These are phyloP conservation scores for Lactifluus hygrophoroides DNA, from an alignment of 768 basidiomycete species.

Conservation along the genomic window DNA sequence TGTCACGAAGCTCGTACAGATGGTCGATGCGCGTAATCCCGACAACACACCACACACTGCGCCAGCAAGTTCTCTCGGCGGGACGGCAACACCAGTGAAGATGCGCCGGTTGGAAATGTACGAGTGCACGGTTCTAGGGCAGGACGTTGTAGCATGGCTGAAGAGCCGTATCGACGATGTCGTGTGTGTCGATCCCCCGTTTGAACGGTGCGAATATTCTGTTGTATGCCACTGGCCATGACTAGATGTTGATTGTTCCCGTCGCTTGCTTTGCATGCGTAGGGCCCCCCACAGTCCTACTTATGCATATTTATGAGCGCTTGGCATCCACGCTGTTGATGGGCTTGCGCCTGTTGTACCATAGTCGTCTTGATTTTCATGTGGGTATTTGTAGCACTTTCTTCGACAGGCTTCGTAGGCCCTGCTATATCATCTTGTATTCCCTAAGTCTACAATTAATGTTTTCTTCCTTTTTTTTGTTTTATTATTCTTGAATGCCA, in stretches of 20 bases:
- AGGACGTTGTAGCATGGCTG: constrained; percentile 65
- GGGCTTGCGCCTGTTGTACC: constrained; percentile 2
- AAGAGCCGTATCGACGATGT: constrained; percentile 53
- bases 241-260: constrained; percentile 12
- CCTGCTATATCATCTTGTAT: constrained; percentile 7
- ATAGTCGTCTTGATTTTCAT: constrained; percentile 2
- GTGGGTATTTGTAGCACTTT: constrained; percentile 12
- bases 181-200: constrained; percentile 49
- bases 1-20: constrained; percentile 57
- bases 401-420: not conserved
- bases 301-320: constrained; percentile 21
- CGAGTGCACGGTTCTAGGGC: constrained; percentile 57
- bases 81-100: constrained; percentile 43
- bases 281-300: constrained; percentile 22
- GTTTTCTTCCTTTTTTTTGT: not conserved
- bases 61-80: constrained; percentile 28
- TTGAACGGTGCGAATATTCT: constrained; percentile 32
- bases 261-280: constrained; percentile 16
- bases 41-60: constrained; percentile 30
- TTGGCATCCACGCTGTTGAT: not conserved
- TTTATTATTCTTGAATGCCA: not conserved
- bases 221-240: constrained; percentile 19
- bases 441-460: constrained; percentile 2
- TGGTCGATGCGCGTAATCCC: constrained; percentile 68
- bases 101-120: constrained; percentile 53